Conservation (phyloP, 2,329 filamentous ascomycete genomes). For the Didymosphaeria variabile region DNA sequence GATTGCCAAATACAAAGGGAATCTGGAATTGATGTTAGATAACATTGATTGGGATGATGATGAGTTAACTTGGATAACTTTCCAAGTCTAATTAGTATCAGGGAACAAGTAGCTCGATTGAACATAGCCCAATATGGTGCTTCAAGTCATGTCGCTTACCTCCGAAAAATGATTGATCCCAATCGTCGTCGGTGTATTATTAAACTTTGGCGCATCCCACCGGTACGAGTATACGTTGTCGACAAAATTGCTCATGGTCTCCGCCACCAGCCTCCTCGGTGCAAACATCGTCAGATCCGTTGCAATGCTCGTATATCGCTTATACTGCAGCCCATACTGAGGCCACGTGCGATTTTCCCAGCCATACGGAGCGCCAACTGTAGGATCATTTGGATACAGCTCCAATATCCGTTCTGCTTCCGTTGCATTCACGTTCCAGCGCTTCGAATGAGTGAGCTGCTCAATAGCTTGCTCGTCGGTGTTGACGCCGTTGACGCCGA, state of each 20-base stretch:
- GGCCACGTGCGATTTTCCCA: slow-evolving; percentile 44
- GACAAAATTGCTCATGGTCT: slow-evolving; percentile 33
- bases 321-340: slow-evolving; percentile 37
- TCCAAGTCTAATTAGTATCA: not conserved
- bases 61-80: not conserved
- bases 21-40: slow-evolving; percentile 25
- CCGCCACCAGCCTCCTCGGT: slow-evolving; percentile 34
- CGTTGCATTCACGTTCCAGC: slow-evolving; percentile 36
- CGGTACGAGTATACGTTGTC: slow-evolving; percentile 39
- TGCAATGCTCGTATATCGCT: slow-evolving; percentile 39
- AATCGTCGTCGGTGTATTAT: slow-evolving; percentile 36
- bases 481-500: slow-evolving; percentile 60
- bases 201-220: slow-evolving; percentile 44
- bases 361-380: slow-evolving; percentile 55
- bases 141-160: slow-evolving; percentile 17
- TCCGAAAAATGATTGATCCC: slow-evolving; percentile 43
- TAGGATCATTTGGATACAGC: slow-evolving; percentile 50
- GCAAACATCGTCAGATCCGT: slow-evolving; percentile 42
- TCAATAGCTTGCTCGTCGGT: slow-evolving; percentile 51
- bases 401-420: slow-evolving; percentile 32
- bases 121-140: too few relatives aligned
- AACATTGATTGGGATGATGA: not conserved
- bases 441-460: slow-evolving; percentile 43
- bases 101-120: too few relatives aligned
- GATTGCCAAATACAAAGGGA: slow-evolving; percentile 42